Conservation (phyloP, 345 rosid species). For the Aquilaria malaccensis region DNA sequence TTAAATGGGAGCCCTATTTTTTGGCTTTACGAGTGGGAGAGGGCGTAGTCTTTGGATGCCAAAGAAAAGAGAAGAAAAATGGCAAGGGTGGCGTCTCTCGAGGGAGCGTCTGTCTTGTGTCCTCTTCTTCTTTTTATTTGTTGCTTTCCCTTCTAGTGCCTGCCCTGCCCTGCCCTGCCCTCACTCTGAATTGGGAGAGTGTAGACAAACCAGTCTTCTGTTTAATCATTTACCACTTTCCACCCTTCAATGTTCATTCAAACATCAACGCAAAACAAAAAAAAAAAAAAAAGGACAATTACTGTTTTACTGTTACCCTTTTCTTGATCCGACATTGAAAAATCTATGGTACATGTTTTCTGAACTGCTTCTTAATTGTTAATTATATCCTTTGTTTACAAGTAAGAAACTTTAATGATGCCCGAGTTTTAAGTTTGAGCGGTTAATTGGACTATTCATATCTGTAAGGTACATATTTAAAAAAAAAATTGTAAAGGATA, state of each 20-base stretch:
- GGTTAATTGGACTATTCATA: too few relatives aligned
- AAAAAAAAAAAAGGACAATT: too few relatives aligned
- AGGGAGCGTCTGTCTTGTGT: slow-evolving; percentile 43
- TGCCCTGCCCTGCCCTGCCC: slow-evolving; percentile 27
- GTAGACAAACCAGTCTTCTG: slow-evolving; percentile 39
- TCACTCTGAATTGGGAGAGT: slow-evolving; percentile 12
- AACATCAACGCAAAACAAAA: background rate
- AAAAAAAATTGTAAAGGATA: too few relatives aligned
- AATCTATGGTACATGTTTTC: too few relatives aligned
- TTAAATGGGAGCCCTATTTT: too few relatives aligned
- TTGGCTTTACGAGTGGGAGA: slow-evolving; percentile 32
- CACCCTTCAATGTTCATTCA: background rate
- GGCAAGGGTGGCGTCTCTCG: slow-evolving; percentile 24
- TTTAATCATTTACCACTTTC: slow-evolving; percentile 25
- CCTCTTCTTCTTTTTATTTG: slow-evolving; percentile 23
- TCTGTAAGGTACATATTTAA: too few relatives aligned
- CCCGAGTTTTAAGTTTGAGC: too few relatives aligned
- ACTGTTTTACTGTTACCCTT: too few relatives aligned
- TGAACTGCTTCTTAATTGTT: too few relatives aligned
- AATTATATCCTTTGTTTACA: too few relatives aligned
- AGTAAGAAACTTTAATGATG: too few relatives aligned
- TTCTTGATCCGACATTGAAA: too few relatives aligned
- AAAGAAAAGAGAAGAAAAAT: slow-evolving; percentile 23
- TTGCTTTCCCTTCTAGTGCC: slow-evolving; percentile 25
- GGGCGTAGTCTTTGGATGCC: slow-evolving; percentile 39